Conservation (phyloP, 2,329 filamentous ascomycete species). For the Colletotrichum tanaceti region DNA sequence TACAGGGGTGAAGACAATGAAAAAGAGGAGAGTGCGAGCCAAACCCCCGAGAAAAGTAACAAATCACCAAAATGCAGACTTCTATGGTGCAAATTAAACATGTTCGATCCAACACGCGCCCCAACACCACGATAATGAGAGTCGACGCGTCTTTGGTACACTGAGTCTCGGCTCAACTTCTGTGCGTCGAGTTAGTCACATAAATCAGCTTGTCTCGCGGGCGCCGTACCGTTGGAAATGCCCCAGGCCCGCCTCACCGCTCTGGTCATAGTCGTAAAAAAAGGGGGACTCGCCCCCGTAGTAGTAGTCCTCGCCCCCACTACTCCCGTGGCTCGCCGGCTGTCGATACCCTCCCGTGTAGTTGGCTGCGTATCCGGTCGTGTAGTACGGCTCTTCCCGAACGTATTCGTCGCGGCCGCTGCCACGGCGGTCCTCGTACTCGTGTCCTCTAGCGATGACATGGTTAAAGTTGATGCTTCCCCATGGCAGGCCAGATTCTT, state of each 20-base stretch:
- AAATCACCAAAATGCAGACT: background rate
- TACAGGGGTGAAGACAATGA: no score
- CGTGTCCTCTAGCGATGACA: constrained; percentile 63
- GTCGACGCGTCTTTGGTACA: no score
- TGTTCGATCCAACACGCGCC: background rate
- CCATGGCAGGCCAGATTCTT: constrained; percentile 77
- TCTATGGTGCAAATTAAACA: background rate
- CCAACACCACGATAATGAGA: background rate
- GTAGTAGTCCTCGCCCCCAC: constrained; percentile 49
- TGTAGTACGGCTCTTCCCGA: constrained; percentile 50
- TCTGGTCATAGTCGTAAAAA: constrained; percentile 42
- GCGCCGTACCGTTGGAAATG: constrained; percentile 14
- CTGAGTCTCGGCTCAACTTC: no score
- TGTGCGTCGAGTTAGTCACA: no score
- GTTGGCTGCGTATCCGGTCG: constrained; percentile 44
- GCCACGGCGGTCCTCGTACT: constrained; percentile 58
- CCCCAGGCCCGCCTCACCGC: constrained; percentile 19
- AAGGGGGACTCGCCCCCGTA: constrained; percentile 46
- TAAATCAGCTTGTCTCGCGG: background rate
- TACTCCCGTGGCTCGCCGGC: constrained; percentile 49
- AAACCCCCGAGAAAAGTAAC: background rate
- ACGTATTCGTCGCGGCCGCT: constrained; percentile 53
- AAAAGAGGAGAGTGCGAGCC: background rate
- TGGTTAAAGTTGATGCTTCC: constrained; percentile 73
- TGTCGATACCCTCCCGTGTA: constrained; percentile 42